A percentile compares a stretch with the other conserved stretches of the same genome.
phyloP scores from a whole-genome alignment of 371 early-diverging fungal species.

The Mortierella sp. region DNA sequence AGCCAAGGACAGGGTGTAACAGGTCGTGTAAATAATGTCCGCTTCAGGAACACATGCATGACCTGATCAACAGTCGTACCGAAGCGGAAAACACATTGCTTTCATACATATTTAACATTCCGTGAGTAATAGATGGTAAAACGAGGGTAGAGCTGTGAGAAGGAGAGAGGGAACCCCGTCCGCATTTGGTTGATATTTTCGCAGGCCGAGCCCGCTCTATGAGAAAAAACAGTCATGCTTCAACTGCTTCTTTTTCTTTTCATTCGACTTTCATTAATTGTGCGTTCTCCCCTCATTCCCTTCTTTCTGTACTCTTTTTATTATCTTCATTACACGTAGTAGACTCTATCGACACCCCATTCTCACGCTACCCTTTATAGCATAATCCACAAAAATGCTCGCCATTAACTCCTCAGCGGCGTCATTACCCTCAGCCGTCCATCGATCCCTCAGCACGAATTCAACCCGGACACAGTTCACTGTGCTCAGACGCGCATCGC shows the following conservation, averaged over 20 bases:
- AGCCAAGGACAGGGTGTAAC: too few relatives aligned
- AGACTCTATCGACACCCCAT: background rate
- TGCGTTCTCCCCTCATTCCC: background rate
- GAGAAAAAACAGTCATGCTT: background rate
- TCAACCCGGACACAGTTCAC: slow-evolving; percentile 2
- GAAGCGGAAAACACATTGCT: too few relatives aligned
- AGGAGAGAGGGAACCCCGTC: too few relatives aligned
- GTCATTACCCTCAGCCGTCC: background rate
- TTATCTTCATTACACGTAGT: background rate
- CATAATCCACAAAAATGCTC: background rate
- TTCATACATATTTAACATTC: too few relatives aligned
- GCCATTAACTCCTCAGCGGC: background rate
- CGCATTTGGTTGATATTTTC: too few relatives aligned
- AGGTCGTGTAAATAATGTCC: too few relatives aligned
- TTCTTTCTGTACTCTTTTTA: background rate
- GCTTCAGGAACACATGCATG: too few relatives aligned
- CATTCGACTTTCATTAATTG: background rate
- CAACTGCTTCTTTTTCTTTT: background rate
- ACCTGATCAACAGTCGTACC: too few relatives aligned
- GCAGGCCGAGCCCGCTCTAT: too few relatives aligned
- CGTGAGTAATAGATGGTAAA: too few relatives aligned
- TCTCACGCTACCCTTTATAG: background rate
- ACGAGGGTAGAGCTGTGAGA: too few relatives aligned
- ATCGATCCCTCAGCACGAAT: background rate
- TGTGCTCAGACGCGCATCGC: slow-evolving; percentile 11